Base-by-base conservation (phyloP, 306 rosid genomes). In the Malus asiatica region DNA sequence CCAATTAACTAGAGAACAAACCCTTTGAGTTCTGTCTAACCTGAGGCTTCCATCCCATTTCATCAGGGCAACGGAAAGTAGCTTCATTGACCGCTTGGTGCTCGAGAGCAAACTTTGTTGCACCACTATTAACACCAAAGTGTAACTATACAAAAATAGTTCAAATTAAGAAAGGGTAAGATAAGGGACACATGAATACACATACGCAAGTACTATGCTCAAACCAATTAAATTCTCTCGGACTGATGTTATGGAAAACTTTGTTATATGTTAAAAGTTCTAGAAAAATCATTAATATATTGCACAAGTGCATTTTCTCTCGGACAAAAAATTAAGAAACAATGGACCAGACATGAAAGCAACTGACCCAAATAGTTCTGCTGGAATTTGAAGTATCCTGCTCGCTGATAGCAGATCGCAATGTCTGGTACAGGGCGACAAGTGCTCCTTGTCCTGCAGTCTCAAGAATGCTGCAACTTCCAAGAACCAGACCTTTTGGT, bases 31-130 rank as follows among this genome's bases (percentile, higher is more conserved):
- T 72, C 42, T 35, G 62, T 72, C 85, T 72, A 42, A 92, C 97
- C 97, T 89, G 96, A 40, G 99, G 99, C 79, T 95, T 92, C 99
- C 99, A 92, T 81, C 97, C 97, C 93, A 90, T 64, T 82, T 95
- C 97, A 86, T 95, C 99, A 51, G 97, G 99, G 86, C 97, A 92
- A 64, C 99, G 96, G 68, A 92, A 92, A 53, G 97, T 90, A 62
- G 99, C 97, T 73, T 95, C 99, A 62, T 95, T 95, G 78, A 89
- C 88, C 68, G 97, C 99, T 86, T 88, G 99, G n/a, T 82, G 92
- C 90, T 95, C 99, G 55, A 95, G 65, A 19, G 97, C 99, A 79
- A 92, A 90, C 84, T 89, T 86, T 65, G 97, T 83, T 73, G 99
- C 99, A 74, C 97, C 97, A 69, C 99, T 90, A 76, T 92, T 92